Percentiles rank a stretch among this genome's conserved stretches.
Conservation (phyloP, 345 rosid genomes). For the Eucalyptus shirleyi region DNA sequence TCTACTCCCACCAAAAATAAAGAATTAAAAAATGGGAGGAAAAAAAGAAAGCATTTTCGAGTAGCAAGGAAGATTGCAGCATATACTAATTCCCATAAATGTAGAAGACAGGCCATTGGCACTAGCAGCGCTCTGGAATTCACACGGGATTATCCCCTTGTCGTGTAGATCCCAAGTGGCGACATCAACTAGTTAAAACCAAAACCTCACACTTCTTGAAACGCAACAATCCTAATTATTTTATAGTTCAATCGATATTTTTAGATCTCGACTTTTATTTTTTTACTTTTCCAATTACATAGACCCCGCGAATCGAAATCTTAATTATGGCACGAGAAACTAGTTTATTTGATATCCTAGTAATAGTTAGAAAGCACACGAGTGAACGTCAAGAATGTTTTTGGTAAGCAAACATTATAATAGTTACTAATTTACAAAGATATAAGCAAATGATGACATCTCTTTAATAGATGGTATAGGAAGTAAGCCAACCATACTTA, state of each 20-base stretch:
- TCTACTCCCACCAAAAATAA: too few species aligned
- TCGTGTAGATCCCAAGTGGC: too few species aligned
- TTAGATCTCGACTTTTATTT: not conserved
- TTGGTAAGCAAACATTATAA: not conserved
- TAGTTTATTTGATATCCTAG: not conserved
- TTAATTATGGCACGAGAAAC: not conserved
- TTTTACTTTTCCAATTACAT: not conserved
- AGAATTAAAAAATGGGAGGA: not conserved
- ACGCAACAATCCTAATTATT: too few species aligned
- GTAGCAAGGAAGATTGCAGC: not conserved
- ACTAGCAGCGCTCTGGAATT: not conserved
- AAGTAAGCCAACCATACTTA: not conserved
- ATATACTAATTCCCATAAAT: not conserved
- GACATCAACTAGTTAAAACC: not conserved
- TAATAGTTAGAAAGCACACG: not conserved
- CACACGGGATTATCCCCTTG: not conserved
- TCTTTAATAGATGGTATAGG: not conserved
- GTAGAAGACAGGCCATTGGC: not conserved
- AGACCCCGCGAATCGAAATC: not conserved
- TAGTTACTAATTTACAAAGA: not conserved
- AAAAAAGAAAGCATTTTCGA: not conserved
- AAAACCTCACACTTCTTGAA: too few species aligned
- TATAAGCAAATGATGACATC: not conserved
- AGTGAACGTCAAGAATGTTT: not conserved
- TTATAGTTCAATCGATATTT: not conserved